Conservation (phyloP, 2,329 filamentous ascomycete genomes). For the Microdochium nivale region DNA sequence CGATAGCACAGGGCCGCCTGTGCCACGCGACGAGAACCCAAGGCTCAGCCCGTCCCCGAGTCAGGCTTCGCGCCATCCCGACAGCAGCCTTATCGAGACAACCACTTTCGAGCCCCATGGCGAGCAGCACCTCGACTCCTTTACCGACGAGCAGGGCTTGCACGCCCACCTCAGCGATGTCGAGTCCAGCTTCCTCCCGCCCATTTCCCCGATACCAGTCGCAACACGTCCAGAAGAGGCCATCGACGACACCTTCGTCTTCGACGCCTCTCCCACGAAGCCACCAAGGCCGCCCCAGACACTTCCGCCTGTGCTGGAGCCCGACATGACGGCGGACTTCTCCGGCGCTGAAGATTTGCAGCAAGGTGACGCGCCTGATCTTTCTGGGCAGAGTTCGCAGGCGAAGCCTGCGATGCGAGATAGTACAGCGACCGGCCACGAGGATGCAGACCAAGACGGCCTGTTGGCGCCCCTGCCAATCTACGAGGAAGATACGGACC, state of each 20-base stretch:
- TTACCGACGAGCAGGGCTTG: constrained; percentile 42
- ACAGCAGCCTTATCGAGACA: constrained; percentile 20
- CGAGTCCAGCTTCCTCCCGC: constrained; percentile 56
- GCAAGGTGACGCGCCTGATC: not conserved
- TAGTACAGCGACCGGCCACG: not conserved
- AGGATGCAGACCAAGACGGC: not conserved
- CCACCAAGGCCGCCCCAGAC: constrained; percentile 7
- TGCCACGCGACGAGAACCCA: not conserved
- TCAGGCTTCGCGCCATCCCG: not conserved
- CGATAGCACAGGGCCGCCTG: not conserved
- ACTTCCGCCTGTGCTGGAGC: not conserved
- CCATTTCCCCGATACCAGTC: constrained; percentile 44
- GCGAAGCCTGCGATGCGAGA: not conserved
- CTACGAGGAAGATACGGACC: not conserved
- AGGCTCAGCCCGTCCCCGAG: not conserved
- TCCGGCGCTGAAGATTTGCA: not conserved
- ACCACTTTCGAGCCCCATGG: constrained; percentile 14
- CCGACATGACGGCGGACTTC: not conserved
- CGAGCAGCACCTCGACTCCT: constrained; percentile 23
- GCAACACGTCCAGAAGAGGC: constrained; percentile 33
- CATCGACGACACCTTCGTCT: constrained; percentile 51
- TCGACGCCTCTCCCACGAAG: constrained; percentile 35
- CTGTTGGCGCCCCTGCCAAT: not conserved
- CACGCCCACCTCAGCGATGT: constrained; percentile 52
- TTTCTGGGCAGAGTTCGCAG: not conserved